Conservation (phyloP, 2,329 filamentous ascomycete genomes). For the Pseudocercospora musae region DNA sequence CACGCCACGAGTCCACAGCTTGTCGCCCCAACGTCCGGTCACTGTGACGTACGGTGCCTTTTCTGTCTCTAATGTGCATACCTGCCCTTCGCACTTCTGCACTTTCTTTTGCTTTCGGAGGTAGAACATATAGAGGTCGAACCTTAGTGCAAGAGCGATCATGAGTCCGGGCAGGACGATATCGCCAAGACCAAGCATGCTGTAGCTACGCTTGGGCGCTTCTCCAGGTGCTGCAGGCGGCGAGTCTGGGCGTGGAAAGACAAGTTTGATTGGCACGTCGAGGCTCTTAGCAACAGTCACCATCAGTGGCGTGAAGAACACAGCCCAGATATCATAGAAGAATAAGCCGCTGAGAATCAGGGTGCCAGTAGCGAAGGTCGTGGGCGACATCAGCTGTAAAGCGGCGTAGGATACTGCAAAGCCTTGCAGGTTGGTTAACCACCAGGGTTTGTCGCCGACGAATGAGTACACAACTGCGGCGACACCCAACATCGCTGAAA, state of each 20-base stretch:
- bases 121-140: constrained; percentile 85
- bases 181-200: constrained; percentile 92
- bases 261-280: constrained; percentile 88
- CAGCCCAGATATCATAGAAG: constrained; percentile 92
- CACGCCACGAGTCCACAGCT: constrained; percentile 65
- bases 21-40: constrained; percentile 76
- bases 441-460: constrained; percentile 60
- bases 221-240: constrained; percentile 28
- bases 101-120: constrained; percentile 57
- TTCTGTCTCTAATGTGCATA: constrained; percentile 15
- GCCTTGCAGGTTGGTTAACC: constrained; percentile 80
- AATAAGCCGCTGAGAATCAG: constrained; percentile 77
- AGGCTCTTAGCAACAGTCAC: constrained; percentile 81
- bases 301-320: constrained; percentile 86
- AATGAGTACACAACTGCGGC: constrained; percentile 62
- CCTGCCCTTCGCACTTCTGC: constrained; percentile 38
- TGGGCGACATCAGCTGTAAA: constrained; percentile 81
- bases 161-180: constrained; percentile 90
- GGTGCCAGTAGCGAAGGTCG: constrained; percentile 78
- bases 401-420: constrained; percentile 81
- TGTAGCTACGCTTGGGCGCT: constrained; percentile 42
- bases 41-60: constrained; percentile 47
- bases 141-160: constrained; percentile 82
- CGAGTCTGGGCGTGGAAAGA: constrained; percentile 66
- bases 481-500: constrained; percentile 56